A percentile compares a stretch with the other conserved stretches of the same genome.
Conservation (phyloP, 495 filamentous ascomycete genomes). For the Penicillium samsonianum region DNA sequence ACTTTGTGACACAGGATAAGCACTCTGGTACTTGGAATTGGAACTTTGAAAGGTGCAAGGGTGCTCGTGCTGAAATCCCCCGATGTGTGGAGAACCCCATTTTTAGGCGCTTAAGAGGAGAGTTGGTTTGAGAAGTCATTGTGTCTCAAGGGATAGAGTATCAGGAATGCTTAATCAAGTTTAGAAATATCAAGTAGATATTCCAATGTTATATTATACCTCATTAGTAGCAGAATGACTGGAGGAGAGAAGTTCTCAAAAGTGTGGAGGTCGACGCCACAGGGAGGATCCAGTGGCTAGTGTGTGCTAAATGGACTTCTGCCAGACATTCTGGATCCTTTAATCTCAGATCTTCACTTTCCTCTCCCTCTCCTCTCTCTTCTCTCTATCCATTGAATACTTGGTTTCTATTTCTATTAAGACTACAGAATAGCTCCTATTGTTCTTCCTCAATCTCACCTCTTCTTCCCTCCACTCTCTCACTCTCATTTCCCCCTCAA, state of each 20-base stretch:
- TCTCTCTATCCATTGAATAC: constrained; percentile 6
- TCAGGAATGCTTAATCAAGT: neutral
- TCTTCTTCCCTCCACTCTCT: constrained; percentile 8
- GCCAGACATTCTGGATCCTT: constrained; percentile 18
- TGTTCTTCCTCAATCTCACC: constrained; percentile 9
- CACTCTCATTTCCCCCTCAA: constrained; percentile 7
- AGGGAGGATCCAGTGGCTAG: constrained; percentile 16
- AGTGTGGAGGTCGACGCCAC: constrained; percentile 15
- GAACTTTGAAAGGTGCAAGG: neutral
- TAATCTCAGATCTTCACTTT: constrained; percentile 19
- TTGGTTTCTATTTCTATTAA: neutral
- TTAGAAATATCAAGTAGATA: too few relatives aligned
- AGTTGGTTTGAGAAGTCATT: neutral
- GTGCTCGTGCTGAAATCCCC: constrained; percentile 14
- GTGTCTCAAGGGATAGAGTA: neutral
- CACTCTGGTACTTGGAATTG: neutral
- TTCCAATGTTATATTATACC: too few relatives aligned
- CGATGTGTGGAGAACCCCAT: constrained; percentile 14
- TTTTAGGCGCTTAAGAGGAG: neutral
- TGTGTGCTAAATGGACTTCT: constrained; percentile 14
- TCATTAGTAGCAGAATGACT: neutral
- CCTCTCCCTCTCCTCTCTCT: constrained; percentile 18
- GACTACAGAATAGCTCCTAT: constrained; percentile 8
- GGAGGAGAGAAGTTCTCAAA: neutral
- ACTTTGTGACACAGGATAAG: neutral